Base-by-base conservation (phyloP, 352 stramenopile species). In the Pythium aristosporum region DNA sequence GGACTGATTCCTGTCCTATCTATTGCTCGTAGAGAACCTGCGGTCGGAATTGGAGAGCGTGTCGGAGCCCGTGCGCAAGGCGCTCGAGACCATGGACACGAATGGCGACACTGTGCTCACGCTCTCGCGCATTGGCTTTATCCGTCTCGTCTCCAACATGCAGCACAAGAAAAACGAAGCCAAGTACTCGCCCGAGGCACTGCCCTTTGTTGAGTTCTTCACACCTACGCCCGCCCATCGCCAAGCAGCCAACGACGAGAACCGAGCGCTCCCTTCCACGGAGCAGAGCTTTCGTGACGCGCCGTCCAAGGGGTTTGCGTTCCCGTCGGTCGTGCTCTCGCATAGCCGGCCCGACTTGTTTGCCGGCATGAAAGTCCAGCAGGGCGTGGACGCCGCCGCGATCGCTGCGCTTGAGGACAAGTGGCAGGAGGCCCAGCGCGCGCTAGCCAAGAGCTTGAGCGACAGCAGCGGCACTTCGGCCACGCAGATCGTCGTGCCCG, bases 271-370 rank as follows among this genome's bases (percentile, higher is more conserved):
- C 20, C 72, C 79, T 1, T 41, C 76, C 43, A 94, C 80, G 3
- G 85, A 94, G 61, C 64, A 89, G 57, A 66, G 36, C 16, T 90
- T 92, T 59, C 73, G 77, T 1, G 64, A 88, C 34, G 49, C 68
- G 8, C 44, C 67, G 4, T 25, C 59, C 4, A 18, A 54, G 0
- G 80, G 48, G 21, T 47, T 87, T 54, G 62, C 73, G 21, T 84
- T 91, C 30, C 82, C 82, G n/a, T 85, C 73, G 30, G 74, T 92
- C 28, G 79, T 94, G 42, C 69, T 94, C 8, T 89, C 85, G 10
- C 85, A 94, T 42, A 73, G 80, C 15, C 78, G 78, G 18, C 36
- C 71, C 28, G 78, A 77, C 12, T 81, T 94, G 79, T 94, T 94
- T 64, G 75, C 82, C 37, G 73, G 71, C 30, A 85, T 93, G 79